Evolutionary conservation across 768 basidiomycete species (phyloP), one percentile per base, ranked within the genome.

Genomic region (Atractiella rhizophila): DNA sequence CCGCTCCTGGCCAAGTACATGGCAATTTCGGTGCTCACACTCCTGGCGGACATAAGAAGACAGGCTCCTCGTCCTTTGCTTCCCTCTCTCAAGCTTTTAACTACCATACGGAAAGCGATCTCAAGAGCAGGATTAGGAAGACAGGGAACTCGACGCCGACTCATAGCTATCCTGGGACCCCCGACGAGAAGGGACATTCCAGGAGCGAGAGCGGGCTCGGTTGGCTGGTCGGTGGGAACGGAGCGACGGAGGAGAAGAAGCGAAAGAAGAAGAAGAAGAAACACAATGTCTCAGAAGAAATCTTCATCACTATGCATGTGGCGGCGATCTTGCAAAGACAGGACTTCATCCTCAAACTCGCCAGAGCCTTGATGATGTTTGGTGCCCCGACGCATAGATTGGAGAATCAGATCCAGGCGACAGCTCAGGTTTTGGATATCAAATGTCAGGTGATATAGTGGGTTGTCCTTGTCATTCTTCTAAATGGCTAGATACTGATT

Each of bases 241-340:
- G 28, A 23, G 13, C 10, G 16, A 44, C 35, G 0, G 35, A 48
- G 8, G 54, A 48, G 8, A 51, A 41, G 27, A 49, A 35, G 13
- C 50, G 24, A 46, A 55, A 5, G 59, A 56, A 34, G 55, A 44
- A 46, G 42, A 20, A 43, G 42, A 52, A 48, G 18, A 50, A 80
- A 57, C n/a, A 5, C 35, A 25, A 28, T 19, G 35, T 39, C 34
- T 36, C 28, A 6, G 21, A 31, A 21, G 39, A 15, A 11, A n/a
- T 16, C 15, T 23, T 5, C 27, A 21, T 23, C 10, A 5, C 18
- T 19, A 29, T 71, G 39, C 78, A 83, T 49, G 74, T 82, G 23
- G 79, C 79, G 2, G 73, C 74, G 2, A 59, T 64, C 32, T 48
- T 65, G 23, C 56, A 61, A 13, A 53, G 64, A 19, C 65, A 64